Percentiles rank a stretch among this genome's conserved stretches.
Evolutionary conservation across 73 alveolate genomes (phyloP).

Genomic region (Blepharisma japonicum): DNA sequence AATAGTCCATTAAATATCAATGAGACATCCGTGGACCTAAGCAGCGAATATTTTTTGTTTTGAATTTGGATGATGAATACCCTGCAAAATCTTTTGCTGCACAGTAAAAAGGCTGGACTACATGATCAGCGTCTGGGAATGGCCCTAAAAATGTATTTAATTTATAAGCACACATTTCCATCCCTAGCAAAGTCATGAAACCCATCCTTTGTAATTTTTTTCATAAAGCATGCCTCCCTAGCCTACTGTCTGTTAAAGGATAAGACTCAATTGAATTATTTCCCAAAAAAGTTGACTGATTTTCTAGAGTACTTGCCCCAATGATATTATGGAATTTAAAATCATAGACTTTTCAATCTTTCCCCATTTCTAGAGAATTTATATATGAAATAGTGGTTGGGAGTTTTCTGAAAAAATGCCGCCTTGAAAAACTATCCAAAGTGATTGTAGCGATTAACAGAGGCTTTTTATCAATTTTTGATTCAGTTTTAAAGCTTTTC

Average conservation of each 20-base stretch:
- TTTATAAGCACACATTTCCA: background rate
- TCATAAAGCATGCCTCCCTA: constrained; percentile 18
- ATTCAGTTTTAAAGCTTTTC: background rate
- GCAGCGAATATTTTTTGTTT: background rate
- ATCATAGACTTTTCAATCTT: background rate
- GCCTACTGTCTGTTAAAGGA: background rate
- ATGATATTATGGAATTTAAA: background rate
- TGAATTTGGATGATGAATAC: background rate
- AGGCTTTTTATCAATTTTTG: background rate
- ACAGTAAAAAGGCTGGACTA: constrained; percentile 22
- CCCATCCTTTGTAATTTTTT: background rate
- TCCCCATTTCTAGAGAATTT: background rate
- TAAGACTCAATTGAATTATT: background rate
- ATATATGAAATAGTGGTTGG: background rate
- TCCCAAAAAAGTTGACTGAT: constrained; percentile 13
- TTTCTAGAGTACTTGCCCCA: background rate
- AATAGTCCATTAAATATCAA: background rate
- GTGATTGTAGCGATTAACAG: background rate
- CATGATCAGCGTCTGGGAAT: background rate
- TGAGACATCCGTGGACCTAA: background rate
- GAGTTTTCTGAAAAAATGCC: constrained; percentile 4
- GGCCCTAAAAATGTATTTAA: background rate
- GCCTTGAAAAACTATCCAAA: background rate
- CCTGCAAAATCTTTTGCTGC: background rate
- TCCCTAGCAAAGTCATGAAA: background rate